A percentile compares a stretch with the other conserved stretches of the same genome.
These are phyloP conservation scores for Suillus tomentosus DNA, from an alignment of 768 basidiomycete species.

Conservation along the genomic window DNA sequence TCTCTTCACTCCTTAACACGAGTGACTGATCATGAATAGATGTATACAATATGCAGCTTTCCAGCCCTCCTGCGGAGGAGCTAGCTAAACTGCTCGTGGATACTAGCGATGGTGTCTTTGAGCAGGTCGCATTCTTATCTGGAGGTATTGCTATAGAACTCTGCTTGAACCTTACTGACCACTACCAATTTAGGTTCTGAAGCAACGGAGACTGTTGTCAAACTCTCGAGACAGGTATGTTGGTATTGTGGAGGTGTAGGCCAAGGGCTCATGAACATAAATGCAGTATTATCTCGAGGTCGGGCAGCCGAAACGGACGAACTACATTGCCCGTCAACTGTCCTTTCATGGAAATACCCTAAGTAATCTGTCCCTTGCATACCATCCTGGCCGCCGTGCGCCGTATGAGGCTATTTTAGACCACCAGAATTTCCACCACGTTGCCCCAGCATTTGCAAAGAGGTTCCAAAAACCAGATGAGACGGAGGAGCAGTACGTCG, in stretches of 20 bases:
- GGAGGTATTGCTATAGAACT: constrained; percentile 55
- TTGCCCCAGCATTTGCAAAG: constrained; percentile 84
- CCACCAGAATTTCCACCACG: constrained; percentile 72
- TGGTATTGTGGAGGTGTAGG: background rate
- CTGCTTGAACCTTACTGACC: constrained; percentile 5
- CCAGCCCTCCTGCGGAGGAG: constrained; percentile 79
- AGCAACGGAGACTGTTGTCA: constrained; percentile 87
- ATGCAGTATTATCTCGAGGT: constrained; percentile 69
- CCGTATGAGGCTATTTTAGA: constrained; percentile 72
- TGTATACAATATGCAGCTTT: constrained; percentile 85
- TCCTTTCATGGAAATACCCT: constrained; percentile 89
- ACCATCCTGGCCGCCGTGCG: constrained; percentile 65
- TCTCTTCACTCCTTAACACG: background rate
- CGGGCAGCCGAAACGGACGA: constrained; percentile 66
- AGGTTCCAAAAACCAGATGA: constrained; percentile 74
- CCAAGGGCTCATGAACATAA: constrained; percentile 16
- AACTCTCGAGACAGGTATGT: constrained; percentile 74
- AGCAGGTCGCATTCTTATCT: constrained; percentile 67
- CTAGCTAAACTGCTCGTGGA: constrained; percentile 68
- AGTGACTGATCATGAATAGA: constrained; percentile 43
- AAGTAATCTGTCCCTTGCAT: constrained; percentile 64
- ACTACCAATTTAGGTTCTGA: constrained; percentile 62
- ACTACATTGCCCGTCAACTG: constrained; percentile 77
- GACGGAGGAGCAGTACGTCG: constrained; percentile 77
- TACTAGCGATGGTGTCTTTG: constrained; percentile 74